A percentile compares a stretch with the other conserved stretches of the same genome.
Conservation (phyloP, 148 eudicot species). For the Vaccinium darrowii region DNA sequence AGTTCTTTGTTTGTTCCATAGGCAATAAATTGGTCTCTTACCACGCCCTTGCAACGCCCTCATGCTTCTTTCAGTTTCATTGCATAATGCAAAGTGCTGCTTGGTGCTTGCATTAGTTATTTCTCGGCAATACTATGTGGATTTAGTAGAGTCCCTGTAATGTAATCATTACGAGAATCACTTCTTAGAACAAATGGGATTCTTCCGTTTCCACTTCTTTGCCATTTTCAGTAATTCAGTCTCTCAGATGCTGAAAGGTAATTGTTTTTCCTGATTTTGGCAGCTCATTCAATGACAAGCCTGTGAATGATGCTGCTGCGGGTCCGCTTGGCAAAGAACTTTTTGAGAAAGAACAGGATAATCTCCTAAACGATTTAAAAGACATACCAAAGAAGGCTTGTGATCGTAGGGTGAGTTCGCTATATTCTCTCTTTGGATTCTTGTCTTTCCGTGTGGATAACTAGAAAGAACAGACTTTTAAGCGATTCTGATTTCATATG, state of each 20-base stretch:
- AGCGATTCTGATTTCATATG: not conserved
- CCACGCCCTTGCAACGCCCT: not conserved
- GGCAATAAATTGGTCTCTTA: not conserved
- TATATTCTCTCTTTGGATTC: not conserved
- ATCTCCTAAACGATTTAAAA: conserved; percentile 82
- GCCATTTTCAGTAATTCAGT: not conserved
- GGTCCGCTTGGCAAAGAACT: conserved; percentile 95
- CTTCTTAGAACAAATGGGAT: not conserved
- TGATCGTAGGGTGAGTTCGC: conserved; percentile 79
- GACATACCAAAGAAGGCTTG: conserved; percentile 97
- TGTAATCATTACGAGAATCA: not conserved
- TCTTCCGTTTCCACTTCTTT: not conserved
- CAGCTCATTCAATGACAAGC: conserved; percentile 95
- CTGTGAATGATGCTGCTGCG: conserved; percentile 54
- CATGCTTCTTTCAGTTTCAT: not conserved
- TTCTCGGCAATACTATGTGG: not conserved
- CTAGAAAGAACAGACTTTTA: not conserved
- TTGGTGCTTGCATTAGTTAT: not conserved
- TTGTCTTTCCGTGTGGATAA: not conserved
- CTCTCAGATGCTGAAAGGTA: not conserved
- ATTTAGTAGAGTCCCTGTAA: not conserved
- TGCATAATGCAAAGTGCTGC: not conserved
- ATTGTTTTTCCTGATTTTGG: conserved; percentile 1
- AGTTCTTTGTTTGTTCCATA: not conserved
- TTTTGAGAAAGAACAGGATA: conserved; percentile 96